Conservation (phyloP, 352 stramenopile species). For the Plasmopara viticola region DNA sequence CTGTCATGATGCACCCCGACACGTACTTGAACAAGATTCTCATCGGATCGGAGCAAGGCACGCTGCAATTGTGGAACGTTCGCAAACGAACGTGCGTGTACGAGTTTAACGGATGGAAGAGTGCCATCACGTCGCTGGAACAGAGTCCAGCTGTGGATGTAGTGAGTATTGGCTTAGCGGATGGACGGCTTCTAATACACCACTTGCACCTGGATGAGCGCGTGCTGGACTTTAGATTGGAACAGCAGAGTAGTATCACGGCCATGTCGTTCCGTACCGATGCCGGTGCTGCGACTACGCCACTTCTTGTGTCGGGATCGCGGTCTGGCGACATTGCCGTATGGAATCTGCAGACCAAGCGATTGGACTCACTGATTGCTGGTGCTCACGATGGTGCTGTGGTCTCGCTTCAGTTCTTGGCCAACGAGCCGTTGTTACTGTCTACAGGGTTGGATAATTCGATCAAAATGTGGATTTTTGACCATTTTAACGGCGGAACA, state of each 20-base stretch:
- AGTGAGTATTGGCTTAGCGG: slow-evolving; percentile 75
- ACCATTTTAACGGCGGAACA: slow-evolving; percentile 71
- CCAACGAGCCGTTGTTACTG: slow-evolving; percentile 85
- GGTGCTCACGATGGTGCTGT: slow-evolving; percentile 73
- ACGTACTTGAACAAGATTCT: slow-evolving; percentile 95
- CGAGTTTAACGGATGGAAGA: slow-evolving; percentile 69
- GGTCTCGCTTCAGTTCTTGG: slow-evolving; percentile 73
- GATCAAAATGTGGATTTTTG: slow-evolving; percentile 93
- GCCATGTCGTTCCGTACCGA: slow-evolving; percentile 87
- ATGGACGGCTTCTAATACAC: slow-evolving; percentile 79
- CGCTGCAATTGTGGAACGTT: slow-evolving; percentile 89
- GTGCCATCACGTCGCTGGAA: slow-evolving; percentile 65
- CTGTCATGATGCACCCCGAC: slow-evolving; percentile 81
- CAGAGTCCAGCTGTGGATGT: slow-evolving; percentile 88
- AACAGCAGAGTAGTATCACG: slow-evolving; percentile 77
- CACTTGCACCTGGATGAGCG: slow-evolving; percentile 82
- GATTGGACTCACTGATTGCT: slow-evolving; percentile 76
- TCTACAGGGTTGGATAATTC: slow-evolving; percentile 86
- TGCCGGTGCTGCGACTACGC: slow-evolving; percentile 38
- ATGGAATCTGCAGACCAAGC: slow-evolving; percentile 88
- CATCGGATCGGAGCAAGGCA: slow-evolving; percentile 76
- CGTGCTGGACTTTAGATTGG: slow-evolving; percentile 75
- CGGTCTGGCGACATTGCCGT: slow-evolving; percentile 78
- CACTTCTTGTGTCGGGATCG: slow-evolving; percentile 63
- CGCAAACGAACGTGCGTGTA: slow-evolving; percentile 86